A percentile compares a stretch with the other conserved stretches of the same genome.
phyloP scores from a whole-genome alignment of 495 filamentous ascomycete genomes.

The Aspergillus leporis region DNA sequence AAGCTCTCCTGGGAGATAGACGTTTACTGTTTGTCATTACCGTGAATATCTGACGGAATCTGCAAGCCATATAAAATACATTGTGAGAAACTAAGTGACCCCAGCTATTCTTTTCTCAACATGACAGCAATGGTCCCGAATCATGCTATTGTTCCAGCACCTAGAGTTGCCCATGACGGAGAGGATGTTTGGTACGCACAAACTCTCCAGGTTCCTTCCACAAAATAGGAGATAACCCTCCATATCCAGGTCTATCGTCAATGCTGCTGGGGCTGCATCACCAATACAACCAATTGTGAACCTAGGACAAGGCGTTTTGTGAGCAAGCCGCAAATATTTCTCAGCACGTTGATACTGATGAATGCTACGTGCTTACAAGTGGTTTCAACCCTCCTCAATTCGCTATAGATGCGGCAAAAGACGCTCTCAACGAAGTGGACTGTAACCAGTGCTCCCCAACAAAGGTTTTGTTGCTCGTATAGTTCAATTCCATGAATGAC shows the following conservation, averaged over 20 bases:
- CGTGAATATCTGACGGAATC: too few species aligned
- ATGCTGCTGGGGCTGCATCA: conserved; percentile 82
- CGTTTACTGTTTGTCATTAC: too few species aligned
- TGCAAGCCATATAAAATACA: too few species aligned
- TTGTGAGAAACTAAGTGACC: too few species aligned
- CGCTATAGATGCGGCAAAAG: conserved; percentile 86
- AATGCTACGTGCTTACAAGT: too few species aligned
- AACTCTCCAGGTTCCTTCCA: neutral
- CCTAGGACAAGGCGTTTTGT: conserved; percentile 96
- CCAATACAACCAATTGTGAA: conserved; percentile 90
- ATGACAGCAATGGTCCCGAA: too few species aligned
- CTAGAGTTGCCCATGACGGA: too few species aligned
- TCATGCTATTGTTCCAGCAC: too few species aligned
- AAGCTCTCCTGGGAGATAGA: too few species aligned
- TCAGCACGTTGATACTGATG: too few species aligned
- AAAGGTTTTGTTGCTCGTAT: conserved; percentile 48
- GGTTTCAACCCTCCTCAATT: conserved; percentile 96
- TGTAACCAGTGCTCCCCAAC: conserved; percentile 99
- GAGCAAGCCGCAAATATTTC: conserved; percentile 20
- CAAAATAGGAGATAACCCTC: too few species aligned
- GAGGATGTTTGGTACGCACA: conserved; percentile 89
- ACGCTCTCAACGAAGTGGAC: conserved; percentile 83
- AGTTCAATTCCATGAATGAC: conserved; percentile 2
- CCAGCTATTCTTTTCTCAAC: too few species aligned
- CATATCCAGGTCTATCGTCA: conserved; percentile 82